Percentiles rank a stretch among this genome's conserved stretches.
Evolutionary conservation across 495 filamentous ascomycete species (phyloP).

Genomic region (Lasiosphaeria miniovina): DNA sequence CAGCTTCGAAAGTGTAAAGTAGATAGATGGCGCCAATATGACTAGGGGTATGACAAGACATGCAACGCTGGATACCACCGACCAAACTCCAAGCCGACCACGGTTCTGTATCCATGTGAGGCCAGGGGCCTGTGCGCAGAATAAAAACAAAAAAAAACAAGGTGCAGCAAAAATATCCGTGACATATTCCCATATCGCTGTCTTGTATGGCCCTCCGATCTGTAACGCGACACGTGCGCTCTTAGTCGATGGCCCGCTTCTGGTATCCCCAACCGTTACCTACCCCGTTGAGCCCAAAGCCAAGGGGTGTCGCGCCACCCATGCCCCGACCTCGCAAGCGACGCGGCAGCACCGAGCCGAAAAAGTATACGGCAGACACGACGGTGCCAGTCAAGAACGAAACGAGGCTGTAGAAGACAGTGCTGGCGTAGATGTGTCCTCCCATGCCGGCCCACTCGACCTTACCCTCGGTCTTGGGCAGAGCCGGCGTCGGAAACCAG

Average conservation of each 20-base stretch:
- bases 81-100: no score
- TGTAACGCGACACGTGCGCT: background rate
- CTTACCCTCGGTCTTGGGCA: conserved; percentile 55
- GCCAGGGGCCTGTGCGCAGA: no score
- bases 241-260: conserved; percentile 42
- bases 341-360: conserved; percentile 59
- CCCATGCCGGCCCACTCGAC: conserved; percentile 62
- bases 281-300: conserved; percentile 44
- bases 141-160: no score
- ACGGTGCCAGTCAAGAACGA: conserved; percentile 55
- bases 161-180: background rate
- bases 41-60: no score
- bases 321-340: conserved; percentile 46
- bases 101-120: no score
- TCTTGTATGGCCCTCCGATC: background rate
- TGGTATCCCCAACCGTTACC: conserved; percentile 56
- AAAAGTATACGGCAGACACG: conserved; percentile 58
- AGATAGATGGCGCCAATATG: no score
- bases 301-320: conserved; percentile 54
- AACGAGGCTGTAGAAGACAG: conserved; percentile 60
- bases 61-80: no score
- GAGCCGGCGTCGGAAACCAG: conserved; percentile 75
- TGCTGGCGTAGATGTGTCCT: conserved; percentile 64
- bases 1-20: no score
- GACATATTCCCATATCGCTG: background rate